Evolutionary conservation across 768 basidiomycete genomes (phyloP).

Genomic region (Tylopilus sp.): DNA sequence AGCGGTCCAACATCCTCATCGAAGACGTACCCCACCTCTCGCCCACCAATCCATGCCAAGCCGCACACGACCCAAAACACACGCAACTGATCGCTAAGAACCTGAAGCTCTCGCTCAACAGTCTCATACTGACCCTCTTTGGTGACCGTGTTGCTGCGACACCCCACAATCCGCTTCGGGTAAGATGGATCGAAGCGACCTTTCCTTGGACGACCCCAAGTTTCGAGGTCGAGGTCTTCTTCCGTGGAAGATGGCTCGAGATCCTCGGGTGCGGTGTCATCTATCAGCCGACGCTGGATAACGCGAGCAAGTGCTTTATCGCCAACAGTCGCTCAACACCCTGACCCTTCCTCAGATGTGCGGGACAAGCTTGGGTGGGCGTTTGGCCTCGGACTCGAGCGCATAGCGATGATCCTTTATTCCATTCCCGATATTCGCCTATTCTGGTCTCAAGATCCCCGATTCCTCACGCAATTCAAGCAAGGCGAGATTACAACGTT

Average conservation of each 20-base stretch:
- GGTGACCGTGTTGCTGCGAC: slow-evolving; percentile 51
- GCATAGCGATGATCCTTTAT: slow-evolving; percentile 97
- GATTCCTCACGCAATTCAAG: slow-evolving; percentile 86
- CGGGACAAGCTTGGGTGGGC: slow-evolving; percentile 92
- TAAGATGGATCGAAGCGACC: slow-evolving; percentile 97
- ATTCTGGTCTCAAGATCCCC: slow-evolving; percentile 90
- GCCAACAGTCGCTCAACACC: background rate
- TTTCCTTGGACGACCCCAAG: slow-evolving; percentile 98
- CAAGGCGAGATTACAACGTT: slow-evolving; percentile 76
- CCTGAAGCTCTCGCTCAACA: slow-evolving; percentile 86
- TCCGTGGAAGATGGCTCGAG: slow-evolving; percentile 95
- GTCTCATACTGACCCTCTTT: slow-evolving; percentile 79
- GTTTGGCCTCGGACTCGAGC: slow-evolving; percentile 93
- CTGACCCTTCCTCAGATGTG: slow-evolving; percentile 48
- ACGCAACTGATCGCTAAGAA: slow-evolving; percentile 77
- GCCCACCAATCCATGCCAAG: slow-evolving; percentile 76
- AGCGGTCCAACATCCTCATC: slow-evolving; percentile 74
- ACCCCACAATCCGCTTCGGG: slow-evolving; percentile 68
- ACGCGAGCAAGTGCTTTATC: slow-evolving; percentile 60
- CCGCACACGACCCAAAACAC: slow-evolving; percentile 67
- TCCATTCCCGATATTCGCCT: slow-evolving; percentile 96
- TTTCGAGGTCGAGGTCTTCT: slow-evolving; percentile 97
- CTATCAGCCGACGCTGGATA: slow-evolving; percentile 81
- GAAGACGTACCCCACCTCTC: slow-evolving; percentile 80
- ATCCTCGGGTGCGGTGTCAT: slow-evolving; percentile 94